Evolutionary conservation across 768 basidiomycete genomes (phyloP).

Genomic region (Solioccasus polychromus): DNA sequence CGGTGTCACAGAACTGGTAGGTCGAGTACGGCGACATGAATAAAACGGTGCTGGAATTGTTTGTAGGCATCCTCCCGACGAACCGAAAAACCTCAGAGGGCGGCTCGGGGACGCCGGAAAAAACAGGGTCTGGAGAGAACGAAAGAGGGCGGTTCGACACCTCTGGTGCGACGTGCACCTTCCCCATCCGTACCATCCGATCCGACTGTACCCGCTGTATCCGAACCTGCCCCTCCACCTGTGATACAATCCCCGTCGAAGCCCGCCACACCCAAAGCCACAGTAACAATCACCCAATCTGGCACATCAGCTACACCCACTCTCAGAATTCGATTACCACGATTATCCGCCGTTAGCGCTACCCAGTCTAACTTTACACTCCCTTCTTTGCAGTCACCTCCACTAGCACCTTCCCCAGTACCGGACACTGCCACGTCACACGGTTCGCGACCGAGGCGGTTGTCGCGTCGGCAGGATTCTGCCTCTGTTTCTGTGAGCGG

Average conservation of each 20-base stretch:
- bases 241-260: conserved; percentile 15
- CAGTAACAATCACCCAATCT: conserved; percentile 34
- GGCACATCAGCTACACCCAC: conserved; percentile 32
- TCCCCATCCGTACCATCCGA: conserved; percentile 11
- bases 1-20: conserved; percentile 13
- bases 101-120: conserved; percentile 25
- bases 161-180: conserved; percentile 10
- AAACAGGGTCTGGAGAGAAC: conserved; percentile 12
- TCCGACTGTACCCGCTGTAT: conserved; percentile 12
- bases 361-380: conserved; percentile 21
- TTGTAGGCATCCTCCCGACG: conserved; percentile 11
- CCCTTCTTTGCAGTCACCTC: conserved; percentile 22
- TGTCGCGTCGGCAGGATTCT: conserved; percentile 27
- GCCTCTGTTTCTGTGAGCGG: conserved; percentile 31
- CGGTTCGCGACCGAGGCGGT: conserved; percentile 30
- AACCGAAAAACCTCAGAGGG: conserved; percentile 14
- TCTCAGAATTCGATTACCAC: conserved; percentile 33
- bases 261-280: conserved; percentile 33
- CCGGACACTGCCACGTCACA: conserved; percentile 17
- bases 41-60: conserved; percentile 1
- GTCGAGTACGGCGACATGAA: conserved; percentile 4
- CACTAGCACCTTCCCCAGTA: conserved; percentile 18
- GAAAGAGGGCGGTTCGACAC: conserved; percentile 14
- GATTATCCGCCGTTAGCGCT: conserved; percentile 28
- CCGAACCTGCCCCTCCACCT: conserved; percentile 12